Evolutionary conservation across 352 stramenopile genomes (phyloP), one percentile per base, ranked within the genome.

Genomic region (Plasmopara muralis): DNA sequence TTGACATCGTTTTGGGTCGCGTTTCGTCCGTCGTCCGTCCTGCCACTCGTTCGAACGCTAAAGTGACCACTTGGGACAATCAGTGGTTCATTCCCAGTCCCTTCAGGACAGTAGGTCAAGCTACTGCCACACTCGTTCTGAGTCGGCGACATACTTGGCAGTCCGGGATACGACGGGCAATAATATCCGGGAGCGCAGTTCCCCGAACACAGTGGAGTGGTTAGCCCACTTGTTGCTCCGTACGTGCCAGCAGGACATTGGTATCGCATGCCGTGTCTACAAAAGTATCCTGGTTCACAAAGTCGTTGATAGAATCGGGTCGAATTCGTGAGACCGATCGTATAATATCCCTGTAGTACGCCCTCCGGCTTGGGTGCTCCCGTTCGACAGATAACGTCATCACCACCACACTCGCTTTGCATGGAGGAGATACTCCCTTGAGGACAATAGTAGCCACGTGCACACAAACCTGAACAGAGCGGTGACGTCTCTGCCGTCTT

Each of bases 241-340:
- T 74, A 96, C 1, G 70, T 83, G 8, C 87, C 87, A 8, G 68
- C 62, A 7, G 85, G 79, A 38, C 87, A 97, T 43, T 89, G 64
- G 15, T 71, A 77, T 47, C 77, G 75, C 47, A 84, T 39, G 6
- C 82, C 84, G n/a, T 68, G 45, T 2, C 68, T 33, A 58, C 85
- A 96, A 43, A 82, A 96, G 48, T 74, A 83, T 9, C 85, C 83
- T 31, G 60, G 54, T n/a, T 87, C 72, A 34, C 87, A 96, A 20
- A 68, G 52, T 8, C 48, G 53, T 63, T 92, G 70, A n/a, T 67
- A 60, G 31, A 81, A 85, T 2, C 79, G 78, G 33, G 75, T 88
- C 6, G 53, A 58, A 59, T 83, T 85, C 5, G 60, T 73, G 35
- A 43, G 48, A 10, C 74, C 78, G n/a, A 87, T 43, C 9, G 75